Percentiles rank a stretch among this genome's conserved stretches.
These are phyloP conservation scores for Trichomonas tenax DNA, from an alignment of 208 protist species.

Conservation along the genomic window DNA sequence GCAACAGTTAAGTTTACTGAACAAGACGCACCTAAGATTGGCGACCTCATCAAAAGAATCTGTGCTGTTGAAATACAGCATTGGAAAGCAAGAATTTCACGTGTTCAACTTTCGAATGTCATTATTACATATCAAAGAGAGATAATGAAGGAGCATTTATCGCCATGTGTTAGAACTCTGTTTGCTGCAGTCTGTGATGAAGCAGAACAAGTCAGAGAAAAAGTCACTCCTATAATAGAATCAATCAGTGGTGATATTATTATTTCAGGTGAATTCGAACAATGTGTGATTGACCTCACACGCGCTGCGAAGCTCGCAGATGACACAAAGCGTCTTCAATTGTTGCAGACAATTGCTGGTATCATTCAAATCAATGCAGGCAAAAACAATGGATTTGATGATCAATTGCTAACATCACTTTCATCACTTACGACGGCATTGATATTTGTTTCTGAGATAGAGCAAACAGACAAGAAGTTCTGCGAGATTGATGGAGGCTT, in stretches of 20 bases:
- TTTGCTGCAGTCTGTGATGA: background rate
- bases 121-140: background rate
- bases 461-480: background rate
- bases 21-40: background rate
- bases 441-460: background rate
- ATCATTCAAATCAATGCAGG: background rate
- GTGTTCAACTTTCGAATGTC: background rate
- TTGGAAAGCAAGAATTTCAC: background rate
- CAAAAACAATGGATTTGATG: background rate
- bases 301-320: background rate
- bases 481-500: background rate
- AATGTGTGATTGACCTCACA: background rate
- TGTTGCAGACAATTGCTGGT: background rate
- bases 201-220: background rate
- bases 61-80: background rate
- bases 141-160: background rate
- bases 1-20: background rate
- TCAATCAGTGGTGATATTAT: background rate
- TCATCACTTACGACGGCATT: background rate
- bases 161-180: background rate
- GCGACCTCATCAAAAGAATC: background rate
- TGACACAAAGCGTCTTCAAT: background rate
- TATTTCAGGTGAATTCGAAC: background rate
- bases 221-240: background rate
- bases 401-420: background rate